Conservation (phyloP, 2,329 filamentous ascomycete species). For the Cladosporium austrohemisphaericum region DNA sequence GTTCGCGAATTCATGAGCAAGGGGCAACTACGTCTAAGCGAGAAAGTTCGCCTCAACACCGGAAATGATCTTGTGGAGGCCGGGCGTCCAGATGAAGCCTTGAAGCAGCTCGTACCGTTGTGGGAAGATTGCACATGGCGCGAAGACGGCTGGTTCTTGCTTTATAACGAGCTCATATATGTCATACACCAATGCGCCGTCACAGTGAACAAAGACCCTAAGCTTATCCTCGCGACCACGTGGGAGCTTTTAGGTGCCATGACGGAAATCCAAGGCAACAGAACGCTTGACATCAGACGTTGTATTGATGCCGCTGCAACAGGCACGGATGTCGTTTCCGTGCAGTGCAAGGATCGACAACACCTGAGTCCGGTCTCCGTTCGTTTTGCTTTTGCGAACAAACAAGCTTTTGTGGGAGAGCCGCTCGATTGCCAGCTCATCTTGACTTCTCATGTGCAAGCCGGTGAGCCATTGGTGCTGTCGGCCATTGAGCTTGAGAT, state of each 20-base stretch:
- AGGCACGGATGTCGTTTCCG: constrained; percentile 3
- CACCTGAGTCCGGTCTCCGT: constrained; percentile 41
- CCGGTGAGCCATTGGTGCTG: constrained; percentile 23
- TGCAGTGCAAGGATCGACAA: constrained; percentile 22
- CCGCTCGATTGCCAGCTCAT: constrained; percentile 53
- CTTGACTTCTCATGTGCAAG: constrained; percentile 48
- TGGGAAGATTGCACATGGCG: constrained; percentile 59
- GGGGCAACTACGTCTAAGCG: constrained; percentile 52
- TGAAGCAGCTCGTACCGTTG: constrained; percentile 49
- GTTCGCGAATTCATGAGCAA: constrained; percentile 48
- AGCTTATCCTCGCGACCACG: constrained; percentile 50
- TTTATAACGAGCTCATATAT: constrained; percentile 53
- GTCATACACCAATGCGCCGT: constrained; percentile 52
- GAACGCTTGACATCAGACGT: constrained; percentile 14
- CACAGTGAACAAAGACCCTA: constrained; percentile 36
- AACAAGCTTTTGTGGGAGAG: constrained; percentile 59
- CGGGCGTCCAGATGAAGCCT: constrained; percentile 49
- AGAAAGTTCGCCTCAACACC: constrained; percentile 53
- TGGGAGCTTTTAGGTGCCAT: constrained; percentile 50
- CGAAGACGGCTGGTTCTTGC: constrained; percentile 55
- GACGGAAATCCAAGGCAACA: constrained; percentile 8
- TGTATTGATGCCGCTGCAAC: constrained; percentile 18
- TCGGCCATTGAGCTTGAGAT: constrained; percentile 22
- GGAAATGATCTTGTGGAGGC: constrained; percentile 52
- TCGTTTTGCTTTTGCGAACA: constrained; percentile 51